Conservation (phyloP, 1,284 basidiomycete genomes). For the Heliocybe sulcata region DNA sequence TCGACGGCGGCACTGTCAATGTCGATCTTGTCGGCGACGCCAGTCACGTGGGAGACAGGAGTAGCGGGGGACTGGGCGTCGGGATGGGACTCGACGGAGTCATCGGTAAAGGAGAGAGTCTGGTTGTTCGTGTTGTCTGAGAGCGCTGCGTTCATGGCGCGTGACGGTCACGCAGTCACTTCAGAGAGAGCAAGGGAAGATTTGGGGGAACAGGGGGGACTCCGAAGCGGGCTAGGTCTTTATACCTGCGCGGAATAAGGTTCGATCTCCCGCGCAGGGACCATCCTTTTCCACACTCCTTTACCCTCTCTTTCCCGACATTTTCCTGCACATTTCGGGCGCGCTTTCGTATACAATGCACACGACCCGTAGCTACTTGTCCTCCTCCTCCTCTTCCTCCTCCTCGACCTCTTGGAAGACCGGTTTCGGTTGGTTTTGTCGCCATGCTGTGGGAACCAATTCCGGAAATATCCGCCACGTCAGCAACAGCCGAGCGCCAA, state of each 20-base stretch:
- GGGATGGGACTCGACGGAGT: constrained; percentile 27
- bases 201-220: constrained; percentile 63
- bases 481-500: constrained; percentile 43
- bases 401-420: constrained; percentile 56
- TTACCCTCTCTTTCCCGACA: constrained; percentile 13
- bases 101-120: constrained; percentile 22
- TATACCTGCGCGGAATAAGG: constrained; percentile 72
- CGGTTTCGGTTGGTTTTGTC: constrained; percentile 70
- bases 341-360: constrained; percentile 6
- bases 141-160: constrained; percentile 27
- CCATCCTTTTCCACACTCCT: constrained; percentile 27
- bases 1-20: constrained; percentile 53
- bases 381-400: constrained; percentile 49
- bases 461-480: constrained; percentile 57
- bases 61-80: constrained; percentile 52
- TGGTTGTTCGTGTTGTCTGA: background rate
- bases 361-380: constrained; percentile 25
- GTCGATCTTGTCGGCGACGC: constrained; percentile 51
- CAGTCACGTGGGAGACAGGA: constrained; percentile 40
- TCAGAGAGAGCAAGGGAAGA: constrained; percentile 36
- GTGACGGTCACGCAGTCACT: constrained; percentile 31
- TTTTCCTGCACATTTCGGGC: constrained; percentile 8
- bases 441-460: constrained; percentile 62
- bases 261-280: constrained; percentile 72
- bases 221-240: constrained; percentile 66